Evolutionary conservation across 2,329 filamentous ascomycete genomes (phyloP).

Genomic region (Botrytis galanthina): DNA sequence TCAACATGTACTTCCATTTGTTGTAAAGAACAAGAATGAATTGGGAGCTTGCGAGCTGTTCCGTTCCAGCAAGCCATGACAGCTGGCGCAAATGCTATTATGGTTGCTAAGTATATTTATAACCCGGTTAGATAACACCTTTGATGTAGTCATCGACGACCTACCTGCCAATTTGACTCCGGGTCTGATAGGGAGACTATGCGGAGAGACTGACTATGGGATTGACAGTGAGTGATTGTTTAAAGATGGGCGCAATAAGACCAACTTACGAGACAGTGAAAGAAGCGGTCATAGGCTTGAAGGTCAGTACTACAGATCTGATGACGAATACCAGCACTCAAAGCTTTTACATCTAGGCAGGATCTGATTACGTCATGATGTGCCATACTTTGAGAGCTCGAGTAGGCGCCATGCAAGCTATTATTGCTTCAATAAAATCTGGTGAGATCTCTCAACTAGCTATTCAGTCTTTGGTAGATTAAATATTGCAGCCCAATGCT

Average conservation of each 20-base stretch:
- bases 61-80: conserved; percentile 45
- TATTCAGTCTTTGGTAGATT: conserved; percentile 40
- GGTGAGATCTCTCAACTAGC: conserved; percentile 38
- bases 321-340: background rate
- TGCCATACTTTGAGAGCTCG: conserved; percentile 45
- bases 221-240: conserved; percentile 46
- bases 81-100: conserved; percentile 44
- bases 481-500: conserved; percentile 41
- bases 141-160: conserved; percentile 18
- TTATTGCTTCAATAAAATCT: conserved; percentile 41
- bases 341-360: conserved; percentile 33
- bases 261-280: conserved; percentile 43
- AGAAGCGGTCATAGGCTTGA: conserved; percentile 43
- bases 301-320: conserved; percentile 25
- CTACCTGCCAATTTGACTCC: conserved; percentile 44
- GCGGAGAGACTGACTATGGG: conserved; percentile 45
- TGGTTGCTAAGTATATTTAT: conserved; percentile 47
- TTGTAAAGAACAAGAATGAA: conserved; percentile 40
- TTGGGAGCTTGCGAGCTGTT: conserved; percentile 44
- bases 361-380: conserved; percentile 47
- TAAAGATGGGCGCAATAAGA: conserved; percentile 46
- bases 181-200: conserved; percentile 41
- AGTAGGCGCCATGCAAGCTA: conserved; percentile 42
- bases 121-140: conserved; percentile 34
- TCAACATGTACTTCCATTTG: conserved; percentile 44